These are phyloP conservation scores for Coemansia guatemalensis DNA, from an alignment of 192 early-diverging fungal species.

Conservation along the genomic window DNA sequence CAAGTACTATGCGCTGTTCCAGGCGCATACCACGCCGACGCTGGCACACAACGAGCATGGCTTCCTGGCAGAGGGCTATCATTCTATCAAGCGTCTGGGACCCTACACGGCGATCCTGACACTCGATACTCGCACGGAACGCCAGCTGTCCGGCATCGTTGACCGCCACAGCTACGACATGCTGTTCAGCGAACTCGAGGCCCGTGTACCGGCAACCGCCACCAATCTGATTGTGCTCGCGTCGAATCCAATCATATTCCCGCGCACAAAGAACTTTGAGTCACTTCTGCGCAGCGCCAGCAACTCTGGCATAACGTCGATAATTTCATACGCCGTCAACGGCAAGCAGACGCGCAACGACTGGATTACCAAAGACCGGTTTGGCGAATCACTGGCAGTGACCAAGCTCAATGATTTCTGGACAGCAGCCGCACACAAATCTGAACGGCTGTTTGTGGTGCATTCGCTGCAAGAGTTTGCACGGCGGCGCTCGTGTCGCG, in stretches of 20 bases:
- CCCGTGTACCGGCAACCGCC: constrained; percentile 56
- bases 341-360: constrained; percentile 43
- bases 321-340: constrained; percentile 44
- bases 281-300: constrained; percentile 60
- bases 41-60: constrained; percentile 59
- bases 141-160: constrained; percentile 63
- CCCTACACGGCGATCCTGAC: constrained; percentile 65
- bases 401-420: constrained; percentile 79
- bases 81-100: constrained; percentile 66
- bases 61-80: constrained; percentile 57
- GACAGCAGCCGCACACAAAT: constrained; percentile 62
- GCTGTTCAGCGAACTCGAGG: constrained; percentile 57
- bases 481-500: constrained; percentile 57
- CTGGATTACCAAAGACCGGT: constrained; percentile 55
- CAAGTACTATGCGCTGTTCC: constrained; percentile 81
- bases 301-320: constrained; percentile 46
- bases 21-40: constrained; percentile 70
- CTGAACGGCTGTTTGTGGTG: constrained; percentile 68
- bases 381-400: constrained; percentile 74
- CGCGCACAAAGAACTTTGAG: constrained; percentile 69
- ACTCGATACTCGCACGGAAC: constrained; percentile 74
- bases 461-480: constrained; percentile 67
- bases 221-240: constrained; percentile 69
- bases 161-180: constrained; percentile 62
- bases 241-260: constrained; percentile 73